A percentile compares a stretch with the other conserved stretches of the same genome.
Evolutionary conservation across 2,329 filamentous ascomycete genomes (phyloP).

Genomic region (Proliferodiscus dingleyae): DNA sequence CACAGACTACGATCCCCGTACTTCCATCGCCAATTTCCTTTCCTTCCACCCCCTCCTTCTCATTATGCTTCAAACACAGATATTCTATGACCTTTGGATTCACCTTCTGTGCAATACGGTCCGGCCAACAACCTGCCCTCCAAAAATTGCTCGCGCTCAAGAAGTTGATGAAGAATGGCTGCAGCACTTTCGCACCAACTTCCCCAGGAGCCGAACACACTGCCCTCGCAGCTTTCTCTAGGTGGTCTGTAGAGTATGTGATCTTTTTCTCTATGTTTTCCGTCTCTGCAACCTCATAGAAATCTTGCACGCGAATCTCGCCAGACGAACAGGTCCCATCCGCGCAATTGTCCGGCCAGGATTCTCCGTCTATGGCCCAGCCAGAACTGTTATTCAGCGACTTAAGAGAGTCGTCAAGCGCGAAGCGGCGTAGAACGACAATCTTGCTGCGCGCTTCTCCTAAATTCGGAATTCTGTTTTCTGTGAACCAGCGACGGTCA

Average conservation of each 20-base stretch:
- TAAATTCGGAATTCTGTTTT: constrained; percentile 70
- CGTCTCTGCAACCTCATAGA: constrained; percentile 78
- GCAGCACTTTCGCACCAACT: constrained; percentile 21
- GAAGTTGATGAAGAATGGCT: constrained; percentile 84
- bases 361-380: constrained; percentile 56
- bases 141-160: constrained; percentile 91
- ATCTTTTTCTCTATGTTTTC: constrained; percentile 79
- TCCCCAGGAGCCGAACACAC: constrained; percentile 42
- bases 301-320: constrained; percentile 83
- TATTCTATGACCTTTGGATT: constrained; percentile 71
- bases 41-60: constrained; percentile 30
- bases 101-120: constrained; percentile 79
- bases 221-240: constrained; percentile 63
- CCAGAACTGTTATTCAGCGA: constrained; percentile 45
- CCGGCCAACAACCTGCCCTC: constrained; percentile 87
- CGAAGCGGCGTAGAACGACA: constrained; percentile 78
- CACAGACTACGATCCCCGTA: constrained; percentile 85
- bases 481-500: constrained; percentile 68
- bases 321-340: constrained; percentile 67
- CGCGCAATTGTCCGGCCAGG: constrained; percentile 85
- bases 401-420: constrained; percentile 52
- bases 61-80: constrained; percentile 51
- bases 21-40: constrained; percentile 59
- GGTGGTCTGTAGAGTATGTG: constrained; percentile 64
- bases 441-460: constrained; percentile 77